Evolutionary conservation across 495 filamentous ascomycete genomes (phyloP).

Genomic region (Penicillium cinerascens): DNA sequence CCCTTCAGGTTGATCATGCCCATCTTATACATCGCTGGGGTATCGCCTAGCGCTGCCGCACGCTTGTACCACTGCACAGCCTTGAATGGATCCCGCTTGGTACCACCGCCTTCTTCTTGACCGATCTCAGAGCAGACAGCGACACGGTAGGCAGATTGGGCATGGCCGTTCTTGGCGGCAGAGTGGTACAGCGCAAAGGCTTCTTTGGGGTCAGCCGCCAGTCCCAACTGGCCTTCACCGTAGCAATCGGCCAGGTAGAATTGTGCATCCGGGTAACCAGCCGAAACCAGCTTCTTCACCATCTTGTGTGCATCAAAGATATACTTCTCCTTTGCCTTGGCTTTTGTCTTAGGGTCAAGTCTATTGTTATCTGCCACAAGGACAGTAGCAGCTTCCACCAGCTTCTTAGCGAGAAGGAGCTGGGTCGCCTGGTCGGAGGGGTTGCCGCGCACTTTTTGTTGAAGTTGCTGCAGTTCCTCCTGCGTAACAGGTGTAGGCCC

Average conservation of each 20-base stretch:
- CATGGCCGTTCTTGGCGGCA: slow-evolving; percentile 83
- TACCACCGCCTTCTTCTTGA: slow-evolving; percentile 89
- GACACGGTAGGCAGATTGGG: slow-evolving; percentile 84
- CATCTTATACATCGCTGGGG: slow-evolving; percentile 96
- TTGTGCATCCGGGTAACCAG: slow-evolving; percentile 74
- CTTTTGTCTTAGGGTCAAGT: slow-evolving; percentile 70
- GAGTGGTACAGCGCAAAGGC: slow-evolving; percentile 92
- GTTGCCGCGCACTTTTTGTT: slow-evolving; percentile 60
- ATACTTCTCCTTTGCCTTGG: slow-evolving; percentile 78
- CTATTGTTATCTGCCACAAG: slow-evolving; percentile 65
- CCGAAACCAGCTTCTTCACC: slow-evolving; percentile 75
- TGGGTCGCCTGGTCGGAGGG: slow-evolving; percentile 68
- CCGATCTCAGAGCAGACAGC: slow-evolving; percentile 98
- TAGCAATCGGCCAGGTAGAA: slow-evolving; percentile 92
- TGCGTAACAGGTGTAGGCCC: slow-evolving; percentile 60
- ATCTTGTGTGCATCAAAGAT: slow-evolving; percentile 83
- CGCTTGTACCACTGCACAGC: slow-evolving; percentile 98
- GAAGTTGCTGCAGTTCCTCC: slow-evolving; percentile 72
- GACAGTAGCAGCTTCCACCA: slow-evolving; percentile 78
- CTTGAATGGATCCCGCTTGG: slow-evolving; percentile 83
- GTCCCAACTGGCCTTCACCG: slow-evolving; percentile 66
- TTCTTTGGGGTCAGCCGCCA: slow-evolving; percentile 78
- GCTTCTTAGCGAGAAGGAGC: slow-evolving; percentile 74
- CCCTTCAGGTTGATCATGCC: slow-evolving; percentile 94
- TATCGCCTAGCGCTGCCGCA: slow-evolving; percentile 83